phyloP scores from a whole-genome alignment of 176 grass and related monocot species.

The Zea luxurians region DNA sequence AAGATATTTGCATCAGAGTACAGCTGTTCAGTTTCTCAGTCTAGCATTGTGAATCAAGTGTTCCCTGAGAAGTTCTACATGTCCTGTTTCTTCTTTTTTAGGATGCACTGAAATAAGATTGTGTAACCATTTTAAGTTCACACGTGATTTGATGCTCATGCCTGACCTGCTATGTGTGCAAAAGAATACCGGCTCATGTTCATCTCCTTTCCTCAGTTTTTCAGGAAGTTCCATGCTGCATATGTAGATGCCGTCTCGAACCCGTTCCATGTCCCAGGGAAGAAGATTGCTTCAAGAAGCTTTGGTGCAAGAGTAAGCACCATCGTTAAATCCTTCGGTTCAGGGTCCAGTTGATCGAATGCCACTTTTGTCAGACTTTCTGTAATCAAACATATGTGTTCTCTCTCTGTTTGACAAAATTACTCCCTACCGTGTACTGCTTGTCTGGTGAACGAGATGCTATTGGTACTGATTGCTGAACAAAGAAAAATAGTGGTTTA shows the following conservation, averaged over 20 bases:
- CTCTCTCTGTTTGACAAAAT: background rate
- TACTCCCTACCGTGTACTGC: background rate
- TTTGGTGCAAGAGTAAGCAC: constrained; percentile 76
- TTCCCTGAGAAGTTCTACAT: background rate
- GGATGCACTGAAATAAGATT: background rate
- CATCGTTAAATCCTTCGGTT: constrained; percentile 81
- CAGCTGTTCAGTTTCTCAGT: background rate
- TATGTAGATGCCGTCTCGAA: constrained; percentile 90
- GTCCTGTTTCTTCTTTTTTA: background rate
- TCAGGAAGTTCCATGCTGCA: constrained; percentile 91
- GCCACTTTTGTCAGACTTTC: background rate
- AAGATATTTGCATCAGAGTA: constrained; percentile 21
- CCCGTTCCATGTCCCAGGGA: constrained; percentile 95
- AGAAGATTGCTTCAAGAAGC: constrained; percentile 91
- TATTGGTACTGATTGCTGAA: constrained; percentile 4
- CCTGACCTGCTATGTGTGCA: background rate
- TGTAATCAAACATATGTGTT: background rate
- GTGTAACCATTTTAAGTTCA: background rate
- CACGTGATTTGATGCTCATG: background rate
- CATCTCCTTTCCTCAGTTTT: constrained; percentile 63
- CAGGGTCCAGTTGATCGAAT: constrained; percentile 53
- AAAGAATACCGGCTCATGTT: background rate
- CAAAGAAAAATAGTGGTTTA: constrained; percentile 24
- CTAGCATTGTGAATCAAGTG: background rate
- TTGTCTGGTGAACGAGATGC: constrained; percentile 20